Evolutionary conservation across 2,329 filamentous ascomycete species (phyloP).

Genomic region (Cladosporium sp.): DNA sequence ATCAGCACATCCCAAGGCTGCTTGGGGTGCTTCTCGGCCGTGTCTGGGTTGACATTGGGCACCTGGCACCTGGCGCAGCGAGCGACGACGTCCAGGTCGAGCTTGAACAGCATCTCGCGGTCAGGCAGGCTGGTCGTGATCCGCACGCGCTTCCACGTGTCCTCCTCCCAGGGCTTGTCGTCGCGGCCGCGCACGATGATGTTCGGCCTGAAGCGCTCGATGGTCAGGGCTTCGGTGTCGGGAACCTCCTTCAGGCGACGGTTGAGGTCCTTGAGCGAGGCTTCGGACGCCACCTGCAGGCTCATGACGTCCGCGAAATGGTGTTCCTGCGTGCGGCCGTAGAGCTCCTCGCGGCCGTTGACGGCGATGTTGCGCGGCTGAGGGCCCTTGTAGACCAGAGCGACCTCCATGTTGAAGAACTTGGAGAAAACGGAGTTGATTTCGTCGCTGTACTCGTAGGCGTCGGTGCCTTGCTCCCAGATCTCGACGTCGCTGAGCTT

Average conservation of each 20-base stretch:
- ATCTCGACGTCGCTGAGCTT: conserved; percentile 46
- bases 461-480: conserved; percentile 55
- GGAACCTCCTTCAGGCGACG: conserved; percentile 35
- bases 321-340: conserved; percentile 43
- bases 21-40: conserved; percentile 50
- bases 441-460: conserved; percentile 45
- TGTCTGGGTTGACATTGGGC: conserved; percentile 59
- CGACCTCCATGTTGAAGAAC: conserved; percentile 51
- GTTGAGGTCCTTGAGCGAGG: conserved; percentile 55
- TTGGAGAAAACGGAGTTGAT: conserved; percentile 50
- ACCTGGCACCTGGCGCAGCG: conserved; percentile 57
- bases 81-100: conserved; percentile 52
- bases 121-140: conserved; percentile 33
- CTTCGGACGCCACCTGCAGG: conserved; percentile 50
- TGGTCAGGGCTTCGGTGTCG: conserved; percentile 43
- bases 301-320: conserved; percentile 57
- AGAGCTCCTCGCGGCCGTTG: conserved; percentile 47
- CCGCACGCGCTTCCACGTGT: conserved; percentile 55
- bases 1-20: conserved; percentile 59
- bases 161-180: conserved; percentile 52
- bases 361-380: conserved; percentile 49
- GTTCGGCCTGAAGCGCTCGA: conserved; percentile 60
- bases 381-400: conserved; percentile 57
- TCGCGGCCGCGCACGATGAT: conserved; percentile 51
- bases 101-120: conserved; percentile 29